These are phyloP conservation scores for Xylaria sp. DNA, from an alignment of 2,329 filamentous ascomycete genomes.

Conservation along the genomic window DNA sequence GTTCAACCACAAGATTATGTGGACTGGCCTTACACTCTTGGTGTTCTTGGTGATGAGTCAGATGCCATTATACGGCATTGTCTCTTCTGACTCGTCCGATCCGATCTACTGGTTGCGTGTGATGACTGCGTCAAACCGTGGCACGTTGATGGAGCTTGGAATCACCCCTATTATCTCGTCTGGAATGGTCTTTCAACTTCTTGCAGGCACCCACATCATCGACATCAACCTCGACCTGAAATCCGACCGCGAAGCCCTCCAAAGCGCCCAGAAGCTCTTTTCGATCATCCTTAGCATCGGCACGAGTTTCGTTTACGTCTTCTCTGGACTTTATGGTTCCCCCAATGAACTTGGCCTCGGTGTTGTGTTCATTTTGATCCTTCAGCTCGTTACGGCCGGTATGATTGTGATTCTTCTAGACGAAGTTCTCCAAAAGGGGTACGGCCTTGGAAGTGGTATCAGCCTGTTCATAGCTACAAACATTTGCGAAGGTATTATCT, in stretches of 20 bases:
- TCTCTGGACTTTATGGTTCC: conserved; percentile 96
- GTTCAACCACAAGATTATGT: conserved; percentile 99
- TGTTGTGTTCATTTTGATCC: conserved; percentile 97
- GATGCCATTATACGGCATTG: conserved; percentile 99
- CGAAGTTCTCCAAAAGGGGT: conserved; percentile 99
- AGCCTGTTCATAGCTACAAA: conserved; percentile 99
- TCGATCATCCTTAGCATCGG: conserved; percentile 97
- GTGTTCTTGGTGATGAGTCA: conserved; percentile 99
- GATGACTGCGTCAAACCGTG: conserved; percentile 99
- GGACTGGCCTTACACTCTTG: conserved; percentile 91
- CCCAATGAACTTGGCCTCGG: conserved; percentile 96
- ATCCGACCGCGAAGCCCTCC: conserved; percentile 99
- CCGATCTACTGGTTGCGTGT: conserved; percentile 99
- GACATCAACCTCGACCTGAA: conserved; percentile 99
- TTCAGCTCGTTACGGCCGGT: conserved; percentile 96
- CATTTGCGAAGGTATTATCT: conserved; percentile 99
- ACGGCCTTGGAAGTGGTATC: conserved; percentile 97
- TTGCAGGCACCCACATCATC: conserved; percentile 98
- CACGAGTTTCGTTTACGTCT: conserved; percentile 98
- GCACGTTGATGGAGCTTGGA: conserved; percentile 94
- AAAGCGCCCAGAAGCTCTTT: conserved; percentile 98
- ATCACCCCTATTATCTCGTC: conserved; percentile 99
- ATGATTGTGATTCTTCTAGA: conserved; percentile 99
- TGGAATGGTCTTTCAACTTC: conserved; percentile 99
- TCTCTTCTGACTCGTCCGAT: conserved; percentile 97